Percentiles rank a stretch among this genome's conserved stretches.
These are phyloP conservation scores for Fusarium succisae DNA, from an alignment of 2,329 filamentous ascomycete species.

Conservation along the genomic window DNA sequence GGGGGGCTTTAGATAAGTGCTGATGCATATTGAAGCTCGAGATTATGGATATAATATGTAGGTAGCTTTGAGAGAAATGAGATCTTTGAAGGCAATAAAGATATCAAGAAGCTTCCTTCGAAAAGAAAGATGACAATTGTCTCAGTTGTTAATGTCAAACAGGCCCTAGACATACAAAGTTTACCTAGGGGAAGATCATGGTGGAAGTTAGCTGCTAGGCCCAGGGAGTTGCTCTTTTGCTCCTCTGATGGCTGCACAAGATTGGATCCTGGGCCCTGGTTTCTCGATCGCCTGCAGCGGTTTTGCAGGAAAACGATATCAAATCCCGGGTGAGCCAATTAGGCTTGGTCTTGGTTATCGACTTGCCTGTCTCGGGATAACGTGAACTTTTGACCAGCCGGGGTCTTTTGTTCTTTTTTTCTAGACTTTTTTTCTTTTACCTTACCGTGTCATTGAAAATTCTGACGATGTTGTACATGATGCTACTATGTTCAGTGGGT, in stretches of 20 bases:
- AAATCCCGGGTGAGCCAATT: slow-evolving; percentile 16
- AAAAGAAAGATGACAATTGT: background rate
- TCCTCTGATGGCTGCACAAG: slow-evolving; percentile 12
- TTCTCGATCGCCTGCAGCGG: slow-evolving; percentile 33
- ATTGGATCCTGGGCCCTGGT: slow-evolving; percentile 22
- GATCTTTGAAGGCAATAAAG: background rate
- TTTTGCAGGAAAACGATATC: slow-evolving; percentile 28
- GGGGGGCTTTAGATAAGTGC: slow-evolving; percentile 8
- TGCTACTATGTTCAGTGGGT: background rate
- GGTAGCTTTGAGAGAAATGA: background rate
- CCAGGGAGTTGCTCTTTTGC: background rate
- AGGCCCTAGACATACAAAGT: background rate
- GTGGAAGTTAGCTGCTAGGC: background rate
- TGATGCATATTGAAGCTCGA: slow-evolving; percentile 9
- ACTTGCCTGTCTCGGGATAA: slow-evolving; percentile 37
- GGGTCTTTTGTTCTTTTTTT: slow-evolving; percentile 29
- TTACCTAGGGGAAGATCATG: background rate
- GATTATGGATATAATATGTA: background rate
- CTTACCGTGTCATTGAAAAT: slow-evolving; percentile 12
- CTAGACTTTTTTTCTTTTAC: background rate
- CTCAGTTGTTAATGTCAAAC: background rate
- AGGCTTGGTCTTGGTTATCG: slow-evolving; percentile 16
- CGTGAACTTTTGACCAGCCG: background rate
- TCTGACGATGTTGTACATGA: background rate
- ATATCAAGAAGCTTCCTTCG: background rate